Evolutionary conservation across 2,329 filamentous ascomycete genomes (phyloP), one percentile per base, ranked within the genome.

Genomic region (Penicillium expansum): DNA sequence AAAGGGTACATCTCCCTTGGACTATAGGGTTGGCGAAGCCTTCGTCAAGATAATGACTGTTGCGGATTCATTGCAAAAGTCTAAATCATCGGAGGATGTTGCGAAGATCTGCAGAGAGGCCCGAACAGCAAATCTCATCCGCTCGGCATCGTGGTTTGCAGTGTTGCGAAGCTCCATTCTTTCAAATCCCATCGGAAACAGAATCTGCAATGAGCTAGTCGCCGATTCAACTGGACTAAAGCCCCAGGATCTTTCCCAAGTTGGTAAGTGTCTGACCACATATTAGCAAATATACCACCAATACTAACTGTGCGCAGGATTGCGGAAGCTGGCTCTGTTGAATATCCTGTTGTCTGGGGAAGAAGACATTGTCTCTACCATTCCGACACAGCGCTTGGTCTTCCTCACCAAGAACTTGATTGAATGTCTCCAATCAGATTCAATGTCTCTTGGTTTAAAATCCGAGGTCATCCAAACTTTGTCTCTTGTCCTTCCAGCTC

Each of bases 351-450:
- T 86, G 9, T 69, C 76, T 24, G 76, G 74, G 3, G 79, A 82
- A 56, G 77, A 80, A 35, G 74, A 75, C 8, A 75, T 82, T 20
- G 70, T 77, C 5, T 71, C 78, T 7, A 78, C 71, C 24, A 79
- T 84, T 55, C 77, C 77, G 22, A 76, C 73, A 52, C 84, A 92
- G 66, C 83, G 92, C 24, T 75, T 94, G 3, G 85, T 96, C 0
- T 94, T 96, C 74, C 86, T 93, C 9, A 85, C 93, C 41, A 90
- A 89, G 68, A 87, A 92, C 61, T 81, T 96, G 8, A 82, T 89
- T 0, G 82, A 85, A 9, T 92, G 89, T 84, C 76, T 92, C 0
- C 82, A 87, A 14, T 79, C 86, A 65, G 80, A 79, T 58, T 68
- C 91, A 52, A 76, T 83, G 71, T 61, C 62, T 30, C 55, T 68